These are phyloP conservation scores for Monosiga brevicollis DNA, from an alignment of 78 protist genomes.

Conservation along the genomic window DNA sequence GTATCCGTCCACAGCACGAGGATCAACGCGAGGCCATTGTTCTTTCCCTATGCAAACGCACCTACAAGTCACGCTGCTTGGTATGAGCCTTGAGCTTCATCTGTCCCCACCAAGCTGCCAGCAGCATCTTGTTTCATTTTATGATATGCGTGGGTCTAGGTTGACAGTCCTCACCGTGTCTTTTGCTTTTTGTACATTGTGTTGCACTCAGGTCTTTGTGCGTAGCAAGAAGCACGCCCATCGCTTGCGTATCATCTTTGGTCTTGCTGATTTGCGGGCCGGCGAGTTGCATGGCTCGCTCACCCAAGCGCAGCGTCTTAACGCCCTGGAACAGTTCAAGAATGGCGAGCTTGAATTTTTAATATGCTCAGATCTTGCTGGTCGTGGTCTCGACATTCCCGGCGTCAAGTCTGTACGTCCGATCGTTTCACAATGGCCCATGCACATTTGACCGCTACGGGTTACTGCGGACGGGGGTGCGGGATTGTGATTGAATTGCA, in stretches of 20 bases:
- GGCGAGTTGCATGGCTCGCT: slow-evolving; percentile 48
- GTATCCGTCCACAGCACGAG: slow-evolving; percentile 1
- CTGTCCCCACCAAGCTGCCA: not conserved
- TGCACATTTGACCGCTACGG: too few species aligned
- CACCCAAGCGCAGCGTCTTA: slow-evolving; percentile 29
- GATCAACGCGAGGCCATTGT: slow-evolving; percentile 23
- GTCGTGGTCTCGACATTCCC: slow-evolving; percentile 82
- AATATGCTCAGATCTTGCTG: slow-evolving; percentile 72
- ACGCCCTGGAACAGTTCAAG: slow-evolving; percentile 27
- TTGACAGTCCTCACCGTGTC: too few species aligned
- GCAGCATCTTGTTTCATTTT: too few species aligned
- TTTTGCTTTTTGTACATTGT: too few species aligned
- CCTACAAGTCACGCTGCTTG: slow-evolving; percentile 14
- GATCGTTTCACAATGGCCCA: too few species aligned
- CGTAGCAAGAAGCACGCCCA: too few species aligned
- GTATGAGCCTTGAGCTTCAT: not conserved
- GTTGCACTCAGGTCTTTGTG: too few species aligned
- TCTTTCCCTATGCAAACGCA: slow-evolving; percentile 4
- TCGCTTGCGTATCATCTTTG: slow-evolving; percentile 12
- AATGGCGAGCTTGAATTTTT: slow-evolving; percentile 17
- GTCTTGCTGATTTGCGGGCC: slow-evolving; percentile 28
- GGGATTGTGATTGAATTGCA: too few species aligned
- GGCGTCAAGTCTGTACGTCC: slow-evolving; percentile 48
- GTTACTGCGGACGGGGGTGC: too few species aligned
- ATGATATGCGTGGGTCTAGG: too few species aligned